Evolutionary conservation across 2,329 filamentous ascomycete genomes (phyloP).

Genomic region (Colletotrichum tropicicola): DNA sequence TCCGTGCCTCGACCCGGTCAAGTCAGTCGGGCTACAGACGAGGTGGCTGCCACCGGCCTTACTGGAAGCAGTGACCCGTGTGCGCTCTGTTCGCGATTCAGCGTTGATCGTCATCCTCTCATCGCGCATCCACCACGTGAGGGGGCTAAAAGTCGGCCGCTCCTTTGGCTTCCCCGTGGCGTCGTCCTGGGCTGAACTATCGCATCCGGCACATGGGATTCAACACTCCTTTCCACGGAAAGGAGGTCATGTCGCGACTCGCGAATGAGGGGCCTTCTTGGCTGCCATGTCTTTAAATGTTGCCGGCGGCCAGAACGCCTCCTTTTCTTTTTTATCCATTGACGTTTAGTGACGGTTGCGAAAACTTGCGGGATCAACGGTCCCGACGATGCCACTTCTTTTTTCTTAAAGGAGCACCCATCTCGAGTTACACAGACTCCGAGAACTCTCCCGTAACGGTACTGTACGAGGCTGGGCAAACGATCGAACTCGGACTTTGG

Average conservation of each 20-base stretch:
- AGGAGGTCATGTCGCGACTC: not conserved
- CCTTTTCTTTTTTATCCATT: not conserved
- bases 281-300: not conserved
- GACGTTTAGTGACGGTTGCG: not conserved
- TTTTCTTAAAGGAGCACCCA: not conserved
- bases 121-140: not conserved
- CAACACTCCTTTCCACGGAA: not conserved
- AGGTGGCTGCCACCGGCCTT: not conserved
- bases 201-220: slow-evolving; percentile 11
- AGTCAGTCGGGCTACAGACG: not conserved
- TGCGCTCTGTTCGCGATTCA: not conserved
- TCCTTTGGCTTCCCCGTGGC: not conserved
- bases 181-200: slow-evolving; percentile 4
- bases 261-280: not conserved
- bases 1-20: not conserved
- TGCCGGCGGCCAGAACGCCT: not conserved
- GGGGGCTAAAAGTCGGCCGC: not conserved
- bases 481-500: not conserved
- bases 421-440: not conserved
- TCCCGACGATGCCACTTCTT: not conserved
- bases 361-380: not conserved
- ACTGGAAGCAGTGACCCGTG: slow-evolving; percentile 8
- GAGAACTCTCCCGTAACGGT: not conserved
- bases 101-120: slow-evolving; percentile 3
- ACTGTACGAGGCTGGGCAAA: not conserved